Base-by-base conservation (phyloP, 306 rosid species). In the Malus asiatica region DNA sequence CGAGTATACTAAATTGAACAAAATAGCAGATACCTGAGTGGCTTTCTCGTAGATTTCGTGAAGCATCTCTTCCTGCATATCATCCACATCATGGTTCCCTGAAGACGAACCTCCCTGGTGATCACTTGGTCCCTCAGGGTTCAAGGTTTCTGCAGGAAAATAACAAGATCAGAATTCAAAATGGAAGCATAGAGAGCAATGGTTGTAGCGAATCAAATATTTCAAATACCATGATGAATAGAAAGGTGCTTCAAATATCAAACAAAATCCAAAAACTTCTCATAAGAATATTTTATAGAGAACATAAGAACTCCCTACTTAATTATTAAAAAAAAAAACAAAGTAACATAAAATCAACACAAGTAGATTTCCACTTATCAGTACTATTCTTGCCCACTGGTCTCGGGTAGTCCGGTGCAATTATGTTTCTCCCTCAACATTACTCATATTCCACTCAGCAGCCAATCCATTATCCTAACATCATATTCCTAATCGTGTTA, bases 21-120 rank as follows among this genome's bases (percentile, higher is more conserved):
- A 79, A 75, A 77, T 46, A 60, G 77, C 70, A 89, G 93, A 78
- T 84, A 91, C 98, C 76, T 88, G 86, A 25, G 86, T 83, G 46
- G 87, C 93, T 77, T 77, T 66, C 45, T 88, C 85, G 29, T 72
- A 88, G 40, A 85, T 74, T 73, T 92, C 96, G 60, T 84, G 73
- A 69, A 88, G 78, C 86, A 92, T 78, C 61, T 89, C 85, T 66
- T 90, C 92, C 86, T 83, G 86, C 57, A 71, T 30, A 84, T 77
- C 81, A 63, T 90, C 83, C 74, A 63, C 88, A 68, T 81, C 87
- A 46, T 75, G 81, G 65, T 87, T 71, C 81, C 77, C 85, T 48
- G 80, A 82, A 85, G 86, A 83, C 59, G 81, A 45, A 9, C 78
- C 87, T 29, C 66, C 81, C 71, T 72, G 86, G 48, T 82, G 77